These are phyloP conservation scores for Kuraishia borneana DNA, from an alignment of 805 yeast species.

Conservation along the genomic window DNA sequence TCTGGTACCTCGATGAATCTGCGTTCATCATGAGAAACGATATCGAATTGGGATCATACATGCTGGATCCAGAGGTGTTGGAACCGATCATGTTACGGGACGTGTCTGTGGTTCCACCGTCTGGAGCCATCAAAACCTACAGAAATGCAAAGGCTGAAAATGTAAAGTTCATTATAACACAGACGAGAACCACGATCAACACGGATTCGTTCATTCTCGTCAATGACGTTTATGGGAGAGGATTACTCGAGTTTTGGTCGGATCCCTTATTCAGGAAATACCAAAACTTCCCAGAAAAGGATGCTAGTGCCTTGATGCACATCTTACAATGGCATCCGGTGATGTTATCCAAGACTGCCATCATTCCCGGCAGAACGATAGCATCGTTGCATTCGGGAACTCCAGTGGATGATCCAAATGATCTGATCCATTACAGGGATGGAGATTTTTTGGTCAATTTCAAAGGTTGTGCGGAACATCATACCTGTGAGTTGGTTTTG, in stretches of 20 bases:
- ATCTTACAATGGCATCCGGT: slow-evolving; percentile 92
- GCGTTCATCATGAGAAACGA: slow-evolving; percentile 66
- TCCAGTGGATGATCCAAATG: slow-evolving; percentile 22
- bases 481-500: slow-evolving; percentile 41
- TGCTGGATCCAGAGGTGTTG: slow-evolving; percentile 50
- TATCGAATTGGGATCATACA: slow-evolving; percentile 45
- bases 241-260: slow-evolving; percentile 70
- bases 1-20: slow-evolving; percentile 79
- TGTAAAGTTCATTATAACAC: slow-evolving; percentile 56
- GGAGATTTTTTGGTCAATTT: slow-evolving; percentile 66
- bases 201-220: slow-evolving; percentile 62
- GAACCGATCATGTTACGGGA: slow-evolving; percentile 56
- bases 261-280: slow-evolving; percentile 64
- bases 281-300: slow-evolving; percentile 45
- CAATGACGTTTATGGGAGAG: slow-evolving; percentile 53
- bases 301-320: slow-evolving; percentile 71
- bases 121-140: slow-evolving; percentile 59
- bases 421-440: slow-evolving; percentile 35
- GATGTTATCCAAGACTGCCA: slow-evolving; percentile 56
- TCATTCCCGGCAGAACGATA: slow-evolving; percentile 55
- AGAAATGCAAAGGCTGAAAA: slow-evolving; percentile 42
- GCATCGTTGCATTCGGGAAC: slow-evolving; percentile 28
- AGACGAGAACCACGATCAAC: slow-evolving; percentile 51
- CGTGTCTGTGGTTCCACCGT: slow-evolving; percentile 62
- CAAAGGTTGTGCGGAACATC: slow-evolving; percentile 39